Base-by-base conservation (phyloP, 169 alveolate species). In the Cardiosporidium cionae region DNA sequence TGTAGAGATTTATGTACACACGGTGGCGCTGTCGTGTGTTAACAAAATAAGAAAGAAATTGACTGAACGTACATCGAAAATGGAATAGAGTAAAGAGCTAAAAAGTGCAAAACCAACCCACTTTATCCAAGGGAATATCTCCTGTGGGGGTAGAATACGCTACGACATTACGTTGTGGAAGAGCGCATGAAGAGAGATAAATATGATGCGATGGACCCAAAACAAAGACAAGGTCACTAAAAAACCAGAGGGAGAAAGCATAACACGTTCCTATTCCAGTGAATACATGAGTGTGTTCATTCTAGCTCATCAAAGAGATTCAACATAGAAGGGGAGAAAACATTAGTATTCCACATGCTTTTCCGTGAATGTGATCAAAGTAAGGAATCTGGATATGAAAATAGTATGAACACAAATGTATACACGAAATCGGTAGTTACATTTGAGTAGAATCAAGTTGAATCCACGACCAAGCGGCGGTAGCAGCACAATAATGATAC, bases 131-230 rank as follows among this genome's bases (percentile, higher is more conserved):
- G 6, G 68, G 31, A 6, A 70, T 70, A 1, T 36, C 31, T n/a
- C 76, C 76, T 0, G 33, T 29, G 1, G 76, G 76, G 23, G 76
- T 70, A 23, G 22, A 35, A 28, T 70, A 70, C 35, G 58, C 33
- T 23, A 7, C 3, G 1, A 70, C 32, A 16, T 54, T 31, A 1
- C 35, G 27, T n/a, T n/a, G 23, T 2, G 76, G 76, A 34, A 70
- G 76, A 0, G 76, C 76, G 68, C 76, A 70, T 29, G 7, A 25
- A 6, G 58, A 23, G 54, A 70, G 23, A 23, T 44, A 70, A 16
- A 27, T 34, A 23, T 70, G 67, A 58, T 70, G 76, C 16, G 76
- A 70, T 4, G 76, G 76, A 5, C 76, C 76, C 22, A 70, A 33
- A 3, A 70, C 76, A 27, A 70, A 70, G 35, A 70, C 76, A 1